Evolutionary conservation across 176 grass and related monocot species (phyloP).

Genomic region (Bolboschoenus planiculmis): DNA sequence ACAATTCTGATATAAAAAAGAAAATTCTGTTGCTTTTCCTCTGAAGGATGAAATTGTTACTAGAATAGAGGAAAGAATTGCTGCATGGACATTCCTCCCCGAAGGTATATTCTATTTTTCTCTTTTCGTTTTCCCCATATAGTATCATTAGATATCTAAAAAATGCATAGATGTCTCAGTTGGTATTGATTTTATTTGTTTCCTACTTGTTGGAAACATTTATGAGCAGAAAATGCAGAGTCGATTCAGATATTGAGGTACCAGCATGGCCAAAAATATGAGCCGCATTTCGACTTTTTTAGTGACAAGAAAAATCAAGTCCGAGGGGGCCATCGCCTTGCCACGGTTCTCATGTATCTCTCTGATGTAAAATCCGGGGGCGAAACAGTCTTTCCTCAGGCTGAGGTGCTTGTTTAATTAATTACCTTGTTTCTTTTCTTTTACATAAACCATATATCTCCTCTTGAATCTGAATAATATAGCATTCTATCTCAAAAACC

Average conservation of each 20-base stretch:
- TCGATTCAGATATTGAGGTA: conserved; percentile 44
- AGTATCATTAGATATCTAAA: not conserved
- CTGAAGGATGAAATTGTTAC: conserved; percentile 40
- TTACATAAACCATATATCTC: not conserved
- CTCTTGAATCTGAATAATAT: not conserved
- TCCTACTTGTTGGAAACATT: not conserved
- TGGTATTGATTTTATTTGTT: not conserved
- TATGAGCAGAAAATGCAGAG: conserved; percentile 49
- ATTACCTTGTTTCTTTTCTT: not conserved
- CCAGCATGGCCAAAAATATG: conserved; percentile 40
- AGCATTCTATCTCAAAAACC: not conserved
- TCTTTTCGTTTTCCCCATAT: not conserved
- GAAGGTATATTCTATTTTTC: conserved; percentile 29
- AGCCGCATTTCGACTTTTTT: conserved; percentile 57
- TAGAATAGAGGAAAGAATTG: conserved; percentile 43
- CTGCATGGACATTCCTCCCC: conserved; percentile 58
- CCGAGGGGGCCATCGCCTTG: conserved; percentile 34
- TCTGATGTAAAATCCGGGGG: conserved; percentile 33
- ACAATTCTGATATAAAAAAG: not conserved
- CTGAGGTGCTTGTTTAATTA: conserved; percentile 18
- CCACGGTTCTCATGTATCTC: conserved; percentile 61
- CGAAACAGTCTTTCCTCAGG: conserved; percentile 28
- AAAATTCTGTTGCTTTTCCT: not conserved
- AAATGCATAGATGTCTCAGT: not conserved
- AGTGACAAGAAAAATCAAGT: conserved; percentile 18